Evolutionary conservation across 352 stramenopile genomes (phyloP), one percentile per base, ranked within the genome.

Genomic region (Phytophthora syringae): DNA sequence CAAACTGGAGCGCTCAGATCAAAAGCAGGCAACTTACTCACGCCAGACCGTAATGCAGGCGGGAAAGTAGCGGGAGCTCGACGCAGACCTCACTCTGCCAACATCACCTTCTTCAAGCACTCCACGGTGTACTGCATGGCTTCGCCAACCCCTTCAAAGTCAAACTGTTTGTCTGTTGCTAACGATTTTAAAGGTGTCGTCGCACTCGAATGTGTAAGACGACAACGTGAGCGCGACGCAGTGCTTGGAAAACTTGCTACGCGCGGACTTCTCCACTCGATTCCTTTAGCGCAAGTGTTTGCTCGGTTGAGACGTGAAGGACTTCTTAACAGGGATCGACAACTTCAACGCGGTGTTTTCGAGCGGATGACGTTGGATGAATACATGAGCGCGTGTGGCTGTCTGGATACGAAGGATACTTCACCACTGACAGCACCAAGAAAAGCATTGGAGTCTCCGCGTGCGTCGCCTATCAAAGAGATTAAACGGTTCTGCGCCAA

Each of bases 351-450:
- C 13, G 70, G 64, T 1, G 49, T 68, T 16, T 86, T 85, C 27
- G 81, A 88, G 50, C 77, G 73, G 50, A 79, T 86, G 57, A 60
- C 76, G 0, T 25, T 88, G 39, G 76, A 88, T 11, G 80, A 88
- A 45, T 89, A 86, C 52, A 85, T 89, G 80, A 82, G 56, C n/a
- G 76, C 69, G n/a, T 89, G 80, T 56, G 80, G 76, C 5, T 75
- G 55, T 39, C 24, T 71, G 7, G 54, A 66, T 42, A 51, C 6
- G 10, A 47, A n/a, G 25, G 32, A 34, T n/a, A 12, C 28, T 7
- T 7, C 47, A 39, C 22, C 30, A 11, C 5, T 44, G 12, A 36
- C 45, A 11, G 12, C 28, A 13, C 3, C 62, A 20, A 11, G 32
- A 39, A 45, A 25, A 15, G 7, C 22, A 45, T 52, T 42, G 9